A percentile compares a stretch with the other conserved stretches of the same genome.
Conservation (phyloP, 164 flowering plant genomes). For the Chimonanthus praecox region DNA sequence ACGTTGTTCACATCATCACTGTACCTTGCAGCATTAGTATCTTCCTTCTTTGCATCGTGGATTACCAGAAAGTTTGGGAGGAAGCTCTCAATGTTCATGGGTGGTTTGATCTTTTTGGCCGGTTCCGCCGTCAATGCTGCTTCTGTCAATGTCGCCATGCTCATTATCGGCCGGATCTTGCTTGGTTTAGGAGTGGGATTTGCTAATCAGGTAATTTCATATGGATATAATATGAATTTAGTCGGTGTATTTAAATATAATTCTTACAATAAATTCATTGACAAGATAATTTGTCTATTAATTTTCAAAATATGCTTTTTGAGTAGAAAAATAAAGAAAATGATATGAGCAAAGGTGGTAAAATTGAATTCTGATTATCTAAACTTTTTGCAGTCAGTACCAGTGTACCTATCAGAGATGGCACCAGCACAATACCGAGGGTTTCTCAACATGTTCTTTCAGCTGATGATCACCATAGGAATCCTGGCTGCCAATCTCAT, state of each 20-base stretch:
- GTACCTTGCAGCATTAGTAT: conserved; percentile 24
- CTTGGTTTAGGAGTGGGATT: conserved; percentile 13
- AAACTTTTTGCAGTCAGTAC: conserved; percentile 21
- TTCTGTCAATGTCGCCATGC: conserved; percentile 20
- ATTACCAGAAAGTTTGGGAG: conserved; percentile 16
- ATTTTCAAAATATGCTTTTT: too few species aligned
- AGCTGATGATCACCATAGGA: conserved; percentile 28
- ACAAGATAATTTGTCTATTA: too few species aligned
- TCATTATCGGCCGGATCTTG: conserved; percentile 29
- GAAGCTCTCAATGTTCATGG: conserved; percentile 23
- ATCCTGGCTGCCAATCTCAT: background rate
- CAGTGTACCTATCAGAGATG: conserved; percentile 9
- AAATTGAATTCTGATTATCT: too few species aligned
- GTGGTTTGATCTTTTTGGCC: conserved; percentile 17
- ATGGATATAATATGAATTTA: too few species aligned
- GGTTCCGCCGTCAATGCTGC: conserved; percentile 22
- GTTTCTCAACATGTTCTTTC: conserved; percentile 25
- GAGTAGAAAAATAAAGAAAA: too few species aligned
- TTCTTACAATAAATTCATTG: too few species aligned
- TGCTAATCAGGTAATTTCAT: conserved; percentile 25
- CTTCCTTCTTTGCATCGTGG: conserved; percentile 12
- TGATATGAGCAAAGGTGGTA: too few species aligned
- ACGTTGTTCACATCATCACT: conserved; percentile 30
- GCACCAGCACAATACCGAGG: conserved; percentile 31
- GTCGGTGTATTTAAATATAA: too few species aligned